Percentiles rank a stretch among this genome's conserved stretches.
These are phyloP conservation scores for Pythium brachiatum DNA, from an alignment of 352 stramenopile species.

Conservation along the genomic window DNA sequence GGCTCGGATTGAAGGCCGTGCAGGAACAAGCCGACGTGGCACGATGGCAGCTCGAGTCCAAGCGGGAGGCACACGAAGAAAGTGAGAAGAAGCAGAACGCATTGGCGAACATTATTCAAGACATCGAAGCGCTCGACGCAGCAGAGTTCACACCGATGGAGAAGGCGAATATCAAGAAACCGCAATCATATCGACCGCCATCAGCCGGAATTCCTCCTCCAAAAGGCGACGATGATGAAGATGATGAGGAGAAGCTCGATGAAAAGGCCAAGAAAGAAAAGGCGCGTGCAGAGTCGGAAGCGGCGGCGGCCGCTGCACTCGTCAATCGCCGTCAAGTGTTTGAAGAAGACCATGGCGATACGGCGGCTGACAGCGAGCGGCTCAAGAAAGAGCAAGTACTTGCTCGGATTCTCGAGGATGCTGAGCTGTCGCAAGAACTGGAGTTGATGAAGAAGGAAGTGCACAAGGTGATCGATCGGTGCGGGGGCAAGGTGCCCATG, in stretches of 20 bases:
- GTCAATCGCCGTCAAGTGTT: slow-evolving; percentile 44
- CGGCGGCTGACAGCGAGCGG: slow-evolving; percentile 15
- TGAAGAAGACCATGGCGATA: slow-evolving; percentile 32
- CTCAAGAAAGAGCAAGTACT: slow-evolving; percentile 53
- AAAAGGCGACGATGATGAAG: slow-evolving; percentile 13
- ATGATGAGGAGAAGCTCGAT: slow-evolving; percentile 19
- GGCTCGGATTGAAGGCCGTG: slow-evolving; percentile 26
- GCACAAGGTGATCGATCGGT: slow-evolving; percentile 64
- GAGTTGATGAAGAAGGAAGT: slow-evolving; percentile 69
- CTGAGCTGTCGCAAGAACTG: slow-evolving; percentile 47
- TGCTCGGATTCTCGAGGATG: slow-evolving; percentile 39
- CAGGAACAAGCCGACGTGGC: slow-evolving; percentile 21
- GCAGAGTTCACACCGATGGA: slow-evolving; percentile 52
- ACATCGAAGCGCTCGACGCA: slow-evolving; percentile 60
- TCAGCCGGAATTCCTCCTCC: slow-evolving; percentile 26
- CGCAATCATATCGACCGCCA: slow-evolving; percentile 29
- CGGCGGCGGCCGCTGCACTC: background rate
- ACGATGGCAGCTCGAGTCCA: slow-evolving; percentile 13
- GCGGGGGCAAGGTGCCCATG: slow-evolving; percentile 47
- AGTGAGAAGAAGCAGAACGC: slow-evolving; percentile 27
- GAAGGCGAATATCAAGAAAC: slow-evolving; percentile 59
- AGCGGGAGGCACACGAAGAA: slow-evolving; percentile 24
- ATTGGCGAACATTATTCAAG: slow-evolving; percentile 53
- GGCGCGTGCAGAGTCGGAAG: background rate
- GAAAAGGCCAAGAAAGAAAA: slow-evolving; percentile 17